These are phyloP conservation scores for Fusarium fracticaudum DNA, from an alignment of 2,329 filamentous ascomycete genomes.

Conservation along the genomic window DNA sequence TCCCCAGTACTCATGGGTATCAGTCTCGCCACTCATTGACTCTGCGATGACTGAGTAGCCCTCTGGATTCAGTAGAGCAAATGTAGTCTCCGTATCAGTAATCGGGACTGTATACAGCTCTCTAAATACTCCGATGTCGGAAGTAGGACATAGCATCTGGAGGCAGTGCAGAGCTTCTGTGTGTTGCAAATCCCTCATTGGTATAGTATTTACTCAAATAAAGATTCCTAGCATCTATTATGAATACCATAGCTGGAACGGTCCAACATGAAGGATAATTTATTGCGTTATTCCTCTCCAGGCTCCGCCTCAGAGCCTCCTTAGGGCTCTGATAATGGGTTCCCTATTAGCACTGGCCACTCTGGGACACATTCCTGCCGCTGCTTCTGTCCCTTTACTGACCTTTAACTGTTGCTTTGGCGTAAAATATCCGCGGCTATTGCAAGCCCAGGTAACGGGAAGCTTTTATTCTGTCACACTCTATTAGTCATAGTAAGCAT, in stretches of 20 bases:
- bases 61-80: neutral
- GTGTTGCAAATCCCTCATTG: no score
- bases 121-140: neutral
- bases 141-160: neutral
- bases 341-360: neutral
- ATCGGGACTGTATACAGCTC: neutral
- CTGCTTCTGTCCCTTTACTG: neutral
- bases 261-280: neutral
- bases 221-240: no score
- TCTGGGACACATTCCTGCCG: neutral
- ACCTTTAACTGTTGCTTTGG: neutral
- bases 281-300: neutral
- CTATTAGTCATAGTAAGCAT: neutral
- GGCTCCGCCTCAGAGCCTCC: neutral
- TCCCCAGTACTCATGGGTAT: neutral
- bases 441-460: neutral
- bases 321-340: neutral
- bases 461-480: neutral
- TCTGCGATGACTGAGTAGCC: neutral
- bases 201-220: no score
- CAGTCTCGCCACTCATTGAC: neutral
- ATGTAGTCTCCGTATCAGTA: neutral
- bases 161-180: neutral
- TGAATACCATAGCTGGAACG: no score
- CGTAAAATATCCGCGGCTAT: neutral